Evolutionary conservation across 1,139 yeast species (phyloP).

Genomic region (Groenewaldozyma sp.): DNA sequence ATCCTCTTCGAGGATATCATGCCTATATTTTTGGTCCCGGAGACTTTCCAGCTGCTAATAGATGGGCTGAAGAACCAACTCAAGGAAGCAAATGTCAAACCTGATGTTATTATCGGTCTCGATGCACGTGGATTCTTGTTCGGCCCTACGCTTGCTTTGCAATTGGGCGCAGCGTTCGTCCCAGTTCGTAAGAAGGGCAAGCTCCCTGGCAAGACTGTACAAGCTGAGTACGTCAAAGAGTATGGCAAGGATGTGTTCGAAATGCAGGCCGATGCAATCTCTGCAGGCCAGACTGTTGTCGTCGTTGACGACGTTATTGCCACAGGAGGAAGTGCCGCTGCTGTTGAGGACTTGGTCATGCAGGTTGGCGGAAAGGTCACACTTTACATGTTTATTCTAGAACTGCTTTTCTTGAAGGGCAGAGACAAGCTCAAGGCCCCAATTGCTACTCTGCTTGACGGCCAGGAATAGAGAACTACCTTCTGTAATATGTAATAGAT

Average conservation of each 20-base stretch:
- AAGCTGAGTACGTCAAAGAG: slow-evolving; percentile 78
- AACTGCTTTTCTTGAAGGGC: slow-evolving; percentile 89
- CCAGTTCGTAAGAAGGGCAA: slow-evolving; percentile 95
- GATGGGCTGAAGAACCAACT: slow-evolving; percentile 74
- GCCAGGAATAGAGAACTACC: slow-evolving; percentile 37
- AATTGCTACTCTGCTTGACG: slow-evolving; percentile 76
- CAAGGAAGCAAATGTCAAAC: slow-evolving; percentile 45
- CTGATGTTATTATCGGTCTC: slow-evolving; percentile 86
- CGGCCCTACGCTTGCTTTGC: slow-evolving; percentile 91
- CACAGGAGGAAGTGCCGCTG: slow-evolving; percentile 93
- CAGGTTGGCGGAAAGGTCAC: slow-evolving; percentile 58
- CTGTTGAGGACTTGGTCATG: slow-evolving; percentile 80
- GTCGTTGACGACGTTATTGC: slow-evolving; percentile 95
- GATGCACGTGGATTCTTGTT: slow-evolving; percentile 96
- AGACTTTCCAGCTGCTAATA: slow-evolving; percentile 66
- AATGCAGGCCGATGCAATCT: slow-evolving; percentile 76
- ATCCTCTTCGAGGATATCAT: slow-evolving; percentile 89
- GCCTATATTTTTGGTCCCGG: slow-evolving; percentile 83
- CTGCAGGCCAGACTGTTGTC: slow-evolving; percentile 69
- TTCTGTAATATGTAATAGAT: too few relatives aligned
- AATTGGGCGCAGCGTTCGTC: slow-evolving; percentile 80
- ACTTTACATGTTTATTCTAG: slow-evolving; percentile 85
- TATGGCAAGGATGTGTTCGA: slow-evolving; percentile 85
- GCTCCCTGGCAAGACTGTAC: slow-evolving; percentile 74
- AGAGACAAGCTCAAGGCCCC: slow-evolving; percentile 81